Percentiles rank a stretch among this genome's conserved stretches.
These are phyloP conservation scores for Lactarius psammicola DNA, from an alignment of 768 basidiomycete species.

Conservation along the genomic window DNA sequence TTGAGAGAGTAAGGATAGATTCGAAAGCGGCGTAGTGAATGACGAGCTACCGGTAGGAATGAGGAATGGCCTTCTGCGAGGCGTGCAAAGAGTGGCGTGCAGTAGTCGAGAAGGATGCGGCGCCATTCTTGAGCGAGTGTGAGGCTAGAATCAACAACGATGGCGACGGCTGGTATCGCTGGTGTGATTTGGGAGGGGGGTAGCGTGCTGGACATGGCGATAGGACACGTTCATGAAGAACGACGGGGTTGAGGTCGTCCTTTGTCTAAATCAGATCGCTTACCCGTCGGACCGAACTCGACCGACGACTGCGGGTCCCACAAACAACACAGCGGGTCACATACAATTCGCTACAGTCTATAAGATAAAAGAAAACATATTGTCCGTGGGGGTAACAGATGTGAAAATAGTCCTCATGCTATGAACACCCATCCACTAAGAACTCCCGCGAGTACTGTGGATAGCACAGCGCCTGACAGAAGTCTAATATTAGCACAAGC, in stretches of 20 bases:
- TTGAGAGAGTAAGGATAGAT: neutral
- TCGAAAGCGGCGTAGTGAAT: neutral
- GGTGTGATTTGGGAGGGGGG: constrained; percentile 1
- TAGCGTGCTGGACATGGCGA: constrained; percentile 14
- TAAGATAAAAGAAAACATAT: neutral
- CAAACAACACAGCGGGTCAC: no score
- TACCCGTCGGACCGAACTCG: neutral
- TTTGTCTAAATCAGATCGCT: neutral
- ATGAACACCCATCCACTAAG: neutral
- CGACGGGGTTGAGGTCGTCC: neutral
- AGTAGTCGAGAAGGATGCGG: constrained; percentile 19
- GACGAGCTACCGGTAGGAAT: constrained; percentile 8
- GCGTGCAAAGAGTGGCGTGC: constrained; percentile 21
- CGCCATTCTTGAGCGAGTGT: constrained; percentile 26
- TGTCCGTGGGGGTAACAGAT: neutral
- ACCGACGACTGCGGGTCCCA: no score
- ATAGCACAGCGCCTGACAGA: constrained; percentile 6
- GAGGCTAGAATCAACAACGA: constrained; percentile 29
- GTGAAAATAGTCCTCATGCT: neutral
- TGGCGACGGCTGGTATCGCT: constrained; percentile 22
- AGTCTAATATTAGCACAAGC: neutral
- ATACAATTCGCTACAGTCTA: neutral
- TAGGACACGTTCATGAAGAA: constrained; percentile 2
- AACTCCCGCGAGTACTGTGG: neutral
- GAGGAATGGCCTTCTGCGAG: constrained; percentile 17